Percentiles rank a stretch among this genome's conserved stretches.
Conservation (phyloP, 2,329 filamentous ascomycete species). For the Aspergillus hiratsukae region DNA sequence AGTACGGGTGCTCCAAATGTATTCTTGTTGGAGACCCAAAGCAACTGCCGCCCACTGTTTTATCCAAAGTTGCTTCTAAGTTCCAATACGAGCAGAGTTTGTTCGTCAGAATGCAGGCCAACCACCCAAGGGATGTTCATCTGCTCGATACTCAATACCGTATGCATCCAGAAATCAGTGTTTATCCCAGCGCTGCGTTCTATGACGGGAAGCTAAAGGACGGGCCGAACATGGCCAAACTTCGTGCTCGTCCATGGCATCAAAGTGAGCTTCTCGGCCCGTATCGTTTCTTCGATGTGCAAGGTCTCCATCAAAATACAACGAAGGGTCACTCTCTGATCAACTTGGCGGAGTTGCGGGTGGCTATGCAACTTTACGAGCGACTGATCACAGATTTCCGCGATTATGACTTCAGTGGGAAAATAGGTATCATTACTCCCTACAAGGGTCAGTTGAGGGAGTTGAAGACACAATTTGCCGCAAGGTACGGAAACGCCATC, state of each 20-base stretch:
- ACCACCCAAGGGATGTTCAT: constrained; percentile 82
- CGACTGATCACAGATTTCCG: constrained; percentile 70
- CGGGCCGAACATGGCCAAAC: constrained; percentile 72
- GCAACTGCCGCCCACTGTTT: constrained; percentile 89
- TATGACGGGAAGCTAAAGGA: constrained; percentile 86
- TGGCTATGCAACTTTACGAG: constrained; percentile 80
- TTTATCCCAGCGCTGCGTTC: constrained; percentile 85
- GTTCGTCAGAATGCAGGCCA: constrained; percentile 97
- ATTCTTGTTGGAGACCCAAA: constrained; percentile 97
- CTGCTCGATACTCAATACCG: constrained; percentile 97
- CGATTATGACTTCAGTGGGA: constrained; percentile 66
- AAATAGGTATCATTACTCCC: constrained; percentile 94
- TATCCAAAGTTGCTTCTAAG: constrained; percentile 85
- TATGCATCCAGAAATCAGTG: constrained; percentile 96
- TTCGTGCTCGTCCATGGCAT: constrained; percentile 83
- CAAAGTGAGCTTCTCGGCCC: constrained; percentile 74
- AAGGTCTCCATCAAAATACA: constrained; percentile 79
- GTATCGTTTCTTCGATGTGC: constrained; percentile 95
- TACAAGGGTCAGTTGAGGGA: constrained; percentile 91
- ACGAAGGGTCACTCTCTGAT: constrained; percentile 81
- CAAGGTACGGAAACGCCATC: constrained; percentile 69
- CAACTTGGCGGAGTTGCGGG: constrained; percentile 80
- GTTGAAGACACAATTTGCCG: constrained; percentile 69
- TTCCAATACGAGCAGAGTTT: constrained; percentile 97
- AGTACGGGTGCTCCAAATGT: constrained; percentile 95